These are phyloP conservation scores for Aspergillus eucalypticola DNA, from an alignment of 2,329 filamentous ascomycete genomes.

Conservation along the genomic window DNA sequence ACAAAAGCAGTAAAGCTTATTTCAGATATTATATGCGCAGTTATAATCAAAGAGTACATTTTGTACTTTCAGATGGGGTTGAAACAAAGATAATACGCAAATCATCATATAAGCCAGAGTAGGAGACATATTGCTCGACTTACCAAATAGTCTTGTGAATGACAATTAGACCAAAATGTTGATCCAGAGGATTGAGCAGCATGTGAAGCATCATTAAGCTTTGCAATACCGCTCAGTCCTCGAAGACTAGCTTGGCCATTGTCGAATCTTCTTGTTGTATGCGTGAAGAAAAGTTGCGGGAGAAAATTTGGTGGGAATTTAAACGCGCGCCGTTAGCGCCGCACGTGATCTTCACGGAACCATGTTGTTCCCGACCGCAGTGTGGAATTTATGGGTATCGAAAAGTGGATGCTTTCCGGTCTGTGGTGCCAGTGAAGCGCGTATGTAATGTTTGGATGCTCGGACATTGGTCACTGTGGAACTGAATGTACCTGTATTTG, in stretches of 20 bases:
- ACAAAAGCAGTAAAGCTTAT: constrained; percentile 7
- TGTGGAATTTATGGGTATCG: constrained; percentile 1
- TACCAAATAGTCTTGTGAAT: constrained; percentile 3
- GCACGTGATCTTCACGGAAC: constrained; percentile 25
- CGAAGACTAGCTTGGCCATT: background rate
- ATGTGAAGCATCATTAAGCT: background rate
- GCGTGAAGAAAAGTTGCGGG: constrained; percentile 4
- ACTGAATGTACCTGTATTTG: background rate
- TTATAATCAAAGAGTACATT: constrained; percentile 31
- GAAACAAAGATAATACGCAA: constrained; percentile 41
- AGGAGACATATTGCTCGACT: constrained; percentile 7
- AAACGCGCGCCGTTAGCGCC: constrained; percentile 21
- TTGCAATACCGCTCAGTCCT: background rate
- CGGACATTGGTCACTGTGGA: background rate
- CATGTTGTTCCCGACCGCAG: constrained; percentile 13
- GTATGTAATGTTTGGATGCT: background rate
- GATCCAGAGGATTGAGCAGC: background rate
- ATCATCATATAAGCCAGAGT: constrained; percentile 30
- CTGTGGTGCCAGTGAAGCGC: background rate
- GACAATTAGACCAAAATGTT: background rate
- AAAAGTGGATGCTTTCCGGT: background rate
- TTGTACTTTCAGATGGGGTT: constrained; percentile 40
- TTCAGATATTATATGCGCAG: constrained; percentile 32
- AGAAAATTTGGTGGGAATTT: constrained; percentile 22
- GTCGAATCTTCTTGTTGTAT: background rate